These are phyloP conservation scores for Gilbertella persicaria DNA, from an alignment of 371 early-diverging fungal species.

Conservation along the genomic window DNA sequence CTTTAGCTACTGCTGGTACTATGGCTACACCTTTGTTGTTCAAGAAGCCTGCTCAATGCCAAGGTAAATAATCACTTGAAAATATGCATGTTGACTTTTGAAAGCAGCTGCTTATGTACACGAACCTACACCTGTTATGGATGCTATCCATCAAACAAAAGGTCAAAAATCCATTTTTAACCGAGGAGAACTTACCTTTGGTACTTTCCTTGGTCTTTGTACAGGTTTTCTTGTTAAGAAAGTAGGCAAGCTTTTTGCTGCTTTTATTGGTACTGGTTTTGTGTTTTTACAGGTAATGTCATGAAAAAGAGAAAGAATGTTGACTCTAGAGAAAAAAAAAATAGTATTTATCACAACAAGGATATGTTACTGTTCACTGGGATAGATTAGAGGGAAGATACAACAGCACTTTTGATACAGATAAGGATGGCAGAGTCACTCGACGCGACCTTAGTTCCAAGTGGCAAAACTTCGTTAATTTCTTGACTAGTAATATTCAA, in stretches of 20 bases:
- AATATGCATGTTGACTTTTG: too few species aligned
- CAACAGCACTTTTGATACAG: slow-evolving; percentile 38
- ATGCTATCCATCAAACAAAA: neutral
- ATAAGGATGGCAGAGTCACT: slow-evolving; percentile 55
- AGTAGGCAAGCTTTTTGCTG: slow-evolving; percentile 43
- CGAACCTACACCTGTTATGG: neutral
- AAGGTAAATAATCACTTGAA: slow-evolving; percentile 24
- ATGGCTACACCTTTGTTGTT: slow-evolving; percentile 14
- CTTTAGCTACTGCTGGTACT: slow-evolving; percentile 16
- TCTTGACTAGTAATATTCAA: slow-evolving; percentile 62
- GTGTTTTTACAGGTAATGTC: slow-evolving; percentile 44
- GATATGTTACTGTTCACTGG: slow-evolving; percentile 63
- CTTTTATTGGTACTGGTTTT: slow-evolving; percentile 44
- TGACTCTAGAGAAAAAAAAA: neutral
- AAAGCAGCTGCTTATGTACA: slow-evolving; percentile 10
- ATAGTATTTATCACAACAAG: slow-evolving; percentile 52
- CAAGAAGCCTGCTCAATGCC: slow-evolving; percentile 30
- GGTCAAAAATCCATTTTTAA: slow-evolving; percentile 25
- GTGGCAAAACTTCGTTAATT: slow-evolving; percentile 40
- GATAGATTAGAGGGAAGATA: slow-evolving; percentile 48
- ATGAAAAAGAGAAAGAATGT: neutral
- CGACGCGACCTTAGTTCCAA: slow-evolving; percentile 40
- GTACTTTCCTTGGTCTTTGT: slow-evolving; percentile 48
- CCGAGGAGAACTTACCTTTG: slow-evolving; percentile 47
- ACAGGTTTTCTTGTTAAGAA: slow-evolving; percentile 52